Evolutionary conservation across 2,329 filamentous ascomycete genomes (phyloP).

Genomic region (Biscogniauxia mediterranea): DNA sequence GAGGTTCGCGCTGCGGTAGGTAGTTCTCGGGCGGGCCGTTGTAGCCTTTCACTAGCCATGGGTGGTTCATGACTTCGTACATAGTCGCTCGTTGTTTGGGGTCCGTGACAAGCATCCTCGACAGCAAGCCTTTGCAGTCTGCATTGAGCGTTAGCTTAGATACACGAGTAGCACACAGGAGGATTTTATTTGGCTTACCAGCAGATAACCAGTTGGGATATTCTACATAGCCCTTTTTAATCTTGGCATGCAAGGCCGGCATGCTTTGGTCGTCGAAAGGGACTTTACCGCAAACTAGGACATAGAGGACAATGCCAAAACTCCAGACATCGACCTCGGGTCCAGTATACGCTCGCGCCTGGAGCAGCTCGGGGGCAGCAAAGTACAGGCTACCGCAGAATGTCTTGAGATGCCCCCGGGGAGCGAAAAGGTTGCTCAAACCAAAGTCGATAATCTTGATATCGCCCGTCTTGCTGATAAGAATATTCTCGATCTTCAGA

Average conservation of each 20-base stretch:
- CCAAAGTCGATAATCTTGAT: conserved; percentile 99
- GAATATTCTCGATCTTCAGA: conserved; percentile 97
- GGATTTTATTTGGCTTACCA: conserved; percentile 55
- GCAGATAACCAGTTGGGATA: conserved; percentile 91
- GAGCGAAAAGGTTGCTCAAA: conserved; percentile 92
- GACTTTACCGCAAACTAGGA: conserved; percentile 95
- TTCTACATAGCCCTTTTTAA: conserved; percentile 94
- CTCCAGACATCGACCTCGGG: conserved; percentile 99
- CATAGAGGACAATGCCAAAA: conserved; percentile 96
- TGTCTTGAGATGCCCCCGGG: conserved; percentile 81
- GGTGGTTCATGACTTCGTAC: conserved; percentile 88
- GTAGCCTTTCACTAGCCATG: conserved; percentile 95
- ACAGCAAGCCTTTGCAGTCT: conserved; percentile 94
- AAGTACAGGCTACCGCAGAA: conserved; percentile 98
- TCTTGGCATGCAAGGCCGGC: conserved; percentile 96
- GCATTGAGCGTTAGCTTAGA: conserved; percentile 35
- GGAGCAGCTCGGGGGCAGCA: conserved; percentile 89
- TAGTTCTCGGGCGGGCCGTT: conserved; percentile 84
- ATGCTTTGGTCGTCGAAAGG: conserved; percentile 99
- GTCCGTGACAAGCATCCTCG: conserved; percentile 93
- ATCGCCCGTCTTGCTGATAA: conserved; percentile 98
- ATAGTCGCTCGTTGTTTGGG: conserved; percentile 83
- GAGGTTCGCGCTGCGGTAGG: conserved; percentile 76
- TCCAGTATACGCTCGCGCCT: conserved; percentile 90
- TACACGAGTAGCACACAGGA: conserved; percentile 2